A percentile compares a stretch with the other conserved stretches of the same genome.
These are phyloP conservation scores for Bruguiera gymnorhiza DNA, from an alignment of 345 rosid genomes.

Conservation along the genomic window DNA sequence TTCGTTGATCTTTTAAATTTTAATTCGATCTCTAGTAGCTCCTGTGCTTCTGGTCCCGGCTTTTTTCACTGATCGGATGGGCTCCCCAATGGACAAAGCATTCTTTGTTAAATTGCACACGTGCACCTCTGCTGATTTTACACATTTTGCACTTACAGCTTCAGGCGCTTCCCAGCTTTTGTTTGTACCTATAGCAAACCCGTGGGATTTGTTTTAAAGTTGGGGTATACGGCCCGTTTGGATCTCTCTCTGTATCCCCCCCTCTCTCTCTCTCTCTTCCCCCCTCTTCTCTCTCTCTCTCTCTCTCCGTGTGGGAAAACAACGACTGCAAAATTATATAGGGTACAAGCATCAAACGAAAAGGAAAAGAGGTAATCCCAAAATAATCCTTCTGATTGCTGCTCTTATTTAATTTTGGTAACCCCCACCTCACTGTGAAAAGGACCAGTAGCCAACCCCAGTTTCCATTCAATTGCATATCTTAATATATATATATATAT, in stretches of 20 bases:
- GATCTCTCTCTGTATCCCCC: neutral
- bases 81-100: slow-evolving; percentile 15
- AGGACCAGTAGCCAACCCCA: slow-evolving; percentile 37
- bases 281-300: neutral
- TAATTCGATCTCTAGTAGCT: neutral
- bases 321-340: slow-evolving; percentile 16
- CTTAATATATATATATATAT: neutral
- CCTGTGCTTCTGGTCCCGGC: slow-evolving; percentile 33
- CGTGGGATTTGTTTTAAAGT: neutral
- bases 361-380: neutral
- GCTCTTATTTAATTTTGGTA: slow-evolving; percentile 22
- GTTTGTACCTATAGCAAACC: neutral
- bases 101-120: slow-evolving; percentile 21
- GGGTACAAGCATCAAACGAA: neutral
- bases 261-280: neutral
- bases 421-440: slow-evolving; percentile 30
- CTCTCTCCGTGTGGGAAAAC: slow-evolving; percentile 11
- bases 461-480: slow-evolving; percentile 27
- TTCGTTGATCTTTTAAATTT: neutral
- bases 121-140: slow-evolving; percentile 20
- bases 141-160: slow-evolving; percentile 19
- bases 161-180: slow-evolving; percentile 26
- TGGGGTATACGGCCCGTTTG: no score
- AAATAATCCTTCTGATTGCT: slow-evolving; percentile 28
- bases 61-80: slow-evolving; percentile 14